Conservation (phyloP, 192 early-diverging fungal species). For the Ambispora gerdemannii region DNA sequence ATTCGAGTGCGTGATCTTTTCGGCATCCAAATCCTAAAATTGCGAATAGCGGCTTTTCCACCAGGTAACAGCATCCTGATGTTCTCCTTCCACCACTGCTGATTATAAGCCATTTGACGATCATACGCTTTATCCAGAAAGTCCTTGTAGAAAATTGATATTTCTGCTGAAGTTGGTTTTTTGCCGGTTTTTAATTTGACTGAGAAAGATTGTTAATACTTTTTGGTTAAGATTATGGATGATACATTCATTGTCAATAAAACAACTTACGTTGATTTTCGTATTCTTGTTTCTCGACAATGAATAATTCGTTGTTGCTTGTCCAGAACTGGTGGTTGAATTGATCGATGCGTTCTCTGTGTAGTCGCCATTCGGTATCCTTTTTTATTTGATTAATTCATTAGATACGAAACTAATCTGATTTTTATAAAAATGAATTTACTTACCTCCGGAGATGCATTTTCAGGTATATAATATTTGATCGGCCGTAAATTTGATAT, state of each 20-base stretch:
- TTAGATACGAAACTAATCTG: neutral
- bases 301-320: conserved; percentile 52
- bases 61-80: conserved; percentile 47
- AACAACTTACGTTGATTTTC: conserved; percentile 44
- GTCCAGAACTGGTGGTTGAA: conserved; percentile 59
- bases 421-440: neutral
- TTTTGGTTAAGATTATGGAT: neutral
- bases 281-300: conserved; percentile 48
- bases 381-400: conserved; percentile 1
- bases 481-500: conserved; percentile 55
- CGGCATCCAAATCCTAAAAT: too few relatives aligned
- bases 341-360: conserved; percentile 45
- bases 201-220: conserved; percentile 13
- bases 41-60: conserved; percentile 48
- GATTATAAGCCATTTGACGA: conserved; percentile 58
- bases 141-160: conserved; percentile 59
- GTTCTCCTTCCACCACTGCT: conserved; percentile 55
- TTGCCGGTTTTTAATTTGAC: conserved; percentile 43
- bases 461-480: conserved; percentile 43
- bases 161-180: conserved; percentile 43
- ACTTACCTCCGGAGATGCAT: conserved; percentile 46
- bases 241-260: neutral
- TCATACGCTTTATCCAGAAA: conserved; percentile 55
- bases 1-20: too few relatives aligned
- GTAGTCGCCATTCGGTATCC: conserved; percentile 47